A percentile compares a stretch with the other conserved stretches of the same genome.
Evolutionary conservation across 2,329 filamentous ascomycete genomes (phyloP).

Genomic region (Akanthomyces uredinophilus): DNA sequence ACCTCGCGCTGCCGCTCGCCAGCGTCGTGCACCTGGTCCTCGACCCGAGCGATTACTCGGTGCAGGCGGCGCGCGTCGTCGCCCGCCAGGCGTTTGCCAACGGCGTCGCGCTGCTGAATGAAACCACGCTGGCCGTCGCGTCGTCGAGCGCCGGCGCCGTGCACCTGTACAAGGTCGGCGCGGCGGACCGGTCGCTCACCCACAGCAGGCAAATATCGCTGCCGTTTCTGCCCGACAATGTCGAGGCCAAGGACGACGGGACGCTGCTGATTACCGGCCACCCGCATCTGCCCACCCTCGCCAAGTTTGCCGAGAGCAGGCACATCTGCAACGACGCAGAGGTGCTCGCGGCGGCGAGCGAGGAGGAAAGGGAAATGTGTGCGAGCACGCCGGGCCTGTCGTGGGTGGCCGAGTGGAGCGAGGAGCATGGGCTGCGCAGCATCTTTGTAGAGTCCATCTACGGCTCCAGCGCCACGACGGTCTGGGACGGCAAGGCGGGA

Average conservation of each 20-base stretch:
- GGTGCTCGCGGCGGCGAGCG: slow-evolving; percentile 21
- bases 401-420: slow-evolving; percentile 33
- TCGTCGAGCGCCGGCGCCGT: slow-evolving; percentile 27
- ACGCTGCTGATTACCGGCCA: slow-evolving; percentile 38
- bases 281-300: slow-evolving; percentile 29
- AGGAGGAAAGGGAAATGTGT: slow-evolving; percentile 16
- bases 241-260: slow-evolving; percentile 25
- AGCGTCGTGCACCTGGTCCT: slow-evolving; percentile 33
- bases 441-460: slow-evolving; percentile 31
- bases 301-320: slow-evolving; percentile 27
- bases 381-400: slow-evolving; percentile 17
- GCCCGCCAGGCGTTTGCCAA: slow-evolving; percentile 36
- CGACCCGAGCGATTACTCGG: not conserved
- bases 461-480: slow-evolving; percentile 30
- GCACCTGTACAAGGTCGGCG: slow-evolving; percentile 25
- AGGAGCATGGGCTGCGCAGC: slow-evolving; percentile 26
- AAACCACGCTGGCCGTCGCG: slow-evolving; percentile 33
- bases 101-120: slow-evolving; percentile 32
- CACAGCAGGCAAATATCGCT: slow-evolving; percentile 15
- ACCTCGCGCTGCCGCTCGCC: slow-evolving; percentile 27
- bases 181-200: not conserved
- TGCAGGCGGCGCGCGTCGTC: slow-evolving; percentile 22
- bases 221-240: slow-evolving; percentile 38
- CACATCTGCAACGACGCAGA: slow-evolving; percentile 30
- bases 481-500: slow-evolving; percentile 24